phyloP scores from a whole-genome alignment of 768 basidiomycete species.

The Podaxis sp. region DNA sequence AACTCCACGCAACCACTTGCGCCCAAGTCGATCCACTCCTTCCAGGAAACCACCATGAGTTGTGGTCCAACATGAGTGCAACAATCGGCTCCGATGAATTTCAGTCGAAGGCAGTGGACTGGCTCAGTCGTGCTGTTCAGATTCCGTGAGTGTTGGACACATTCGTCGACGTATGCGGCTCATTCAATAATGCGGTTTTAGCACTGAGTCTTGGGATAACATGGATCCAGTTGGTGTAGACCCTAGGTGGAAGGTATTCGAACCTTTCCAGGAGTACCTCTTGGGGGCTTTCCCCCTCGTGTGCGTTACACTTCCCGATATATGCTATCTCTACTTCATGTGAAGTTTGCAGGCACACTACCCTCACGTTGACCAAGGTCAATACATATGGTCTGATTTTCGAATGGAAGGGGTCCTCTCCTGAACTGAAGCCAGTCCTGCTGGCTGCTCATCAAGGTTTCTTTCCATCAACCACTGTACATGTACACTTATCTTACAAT shows the following conservation, averaged over 20 bases:
- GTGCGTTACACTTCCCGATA: slow-evolving; percentile 32
- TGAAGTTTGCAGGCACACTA: slow-evolving; percentile 41
- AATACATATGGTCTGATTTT: slow-evolving; percentile 76
- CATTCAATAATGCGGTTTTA: slow-evolving; percentile 15
- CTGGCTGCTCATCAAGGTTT: slow-evolving; percentile 65
- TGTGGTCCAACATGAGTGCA: slow-evolving; percentile 30
- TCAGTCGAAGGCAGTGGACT: slow-evolving; percentile 35
- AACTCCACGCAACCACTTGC: slow-evolving; percentile 17
- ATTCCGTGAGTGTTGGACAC: slow-evolving; percentile 30
- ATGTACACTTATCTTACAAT: background rate
- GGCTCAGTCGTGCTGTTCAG: slow-evolving; percentile 45
- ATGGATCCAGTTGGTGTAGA: slow-evolving; percentile 45
- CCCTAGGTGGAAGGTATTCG: slow-evolving; percentile 51
- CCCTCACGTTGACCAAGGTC: slow-evolving; percentile 58
- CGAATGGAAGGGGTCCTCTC: slow-evolving; percentile 64
- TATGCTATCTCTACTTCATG: background rate
- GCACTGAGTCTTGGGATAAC: slow-evolving; percentile 51
- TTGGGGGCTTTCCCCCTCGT: slow-evolving; percentile 52
- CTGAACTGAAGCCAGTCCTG: slow-evolving; percentile 62
- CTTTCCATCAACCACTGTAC: background rate
- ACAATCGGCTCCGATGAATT: slow-evolving; percentile 32
- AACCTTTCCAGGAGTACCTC: slow-evolving; percentile 52
- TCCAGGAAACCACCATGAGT: slow-evolving; percentile 33
- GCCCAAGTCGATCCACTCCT: slow-evolving; percentile 32
- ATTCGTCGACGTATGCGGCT: background rate